Evolutionary conservation across 2,329 filamentous ascomycete genomes (phyloP).

Genomic region (Fusarium sp.): DNA sequence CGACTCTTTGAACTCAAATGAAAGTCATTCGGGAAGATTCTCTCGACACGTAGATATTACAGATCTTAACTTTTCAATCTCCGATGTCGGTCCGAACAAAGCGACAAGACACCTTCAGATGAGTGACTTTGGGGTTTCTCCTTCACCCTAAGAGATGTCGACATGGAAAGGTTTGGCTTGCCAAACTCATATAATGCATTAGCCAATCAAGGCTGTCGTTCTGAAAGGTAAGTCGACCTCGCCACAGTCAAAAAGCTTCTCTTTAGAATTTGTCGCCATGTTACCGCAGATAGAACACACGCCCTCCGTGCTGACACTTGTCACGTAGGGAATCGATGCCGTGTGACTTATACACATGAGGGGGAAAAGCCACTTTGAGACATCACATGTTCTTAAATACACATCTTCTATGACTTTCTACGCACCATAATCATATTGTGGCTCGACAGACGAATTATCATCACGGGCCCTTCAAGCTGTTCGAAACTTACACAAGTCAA

Average conservation of each 20-base stretch:
- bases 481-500: neutral
- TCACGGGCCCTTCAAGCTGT: neutral
- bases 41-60: neutral
- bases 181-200: neutral
- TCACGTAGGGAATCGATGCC: no score
- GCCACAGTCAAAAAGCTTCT: neutral
- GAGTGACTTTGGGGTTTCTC: no score
- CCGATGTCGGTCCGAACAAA: neutral
- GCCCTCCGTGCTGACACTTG: no score
- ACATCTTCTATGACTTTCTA: neutral
- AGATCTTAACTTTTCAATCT: neutral
- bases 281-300: no score
- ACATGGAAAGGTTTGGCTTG: no score
- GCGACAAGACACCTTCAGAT: no score
- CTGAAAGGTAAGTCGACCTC: neutral
- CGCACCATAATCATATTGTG: no score
- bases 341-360: neutral
- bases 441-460: neutral
- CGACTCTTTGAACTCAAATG: no score
- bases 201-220: neutral
- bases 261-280: neutral
- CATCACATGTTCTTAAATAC: neutral
- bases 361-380: neutral
- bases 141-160: no score
- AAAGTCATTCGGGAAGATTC: no score